A percentile compares a stretch with the other conserved stretches of the same genome.
Conservation (phyloP, 1,284 basidiomycete genomes). For the Ustilago esculenta region DNA sequence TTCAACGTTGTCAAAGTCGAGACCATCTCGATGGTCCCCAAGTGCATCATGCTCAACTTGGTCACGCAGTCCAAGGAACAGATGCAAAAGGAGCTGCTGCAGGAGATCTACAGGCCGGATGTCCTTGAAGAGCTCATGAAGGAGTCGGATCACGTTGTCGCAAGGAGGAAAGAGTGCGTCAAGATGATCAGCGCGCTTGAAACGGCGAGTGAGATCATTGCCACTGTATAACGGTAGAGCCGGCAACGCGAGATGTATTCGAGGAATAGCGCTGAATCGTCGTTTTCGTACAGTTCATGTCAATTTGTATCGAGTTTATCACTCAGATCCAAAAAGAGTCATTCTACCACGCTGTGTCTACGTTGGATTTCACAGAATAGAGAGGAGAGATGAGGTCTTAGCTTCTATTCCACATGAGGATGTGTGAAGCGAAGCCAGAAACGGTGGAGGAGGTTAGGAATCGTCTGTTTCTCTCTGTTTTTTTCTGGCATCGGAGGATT, state of each 20-base stretch:
- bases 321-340: too few species aligned
- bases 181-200: constrained; percentile 67
- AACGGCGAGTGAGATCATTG: constrained; percentile 63
- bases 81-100: constrained; percentile 83
- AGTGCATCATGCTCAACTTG: constrained; percentile 89
- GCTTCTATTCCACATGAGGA: too few species aligned
- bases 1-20: constrained; percentile 83
- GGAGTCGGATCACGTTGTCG: constrained; percentile 65
- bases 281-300: too few species aligned
- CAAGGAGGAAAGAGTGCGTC: constrained; percentile 64
- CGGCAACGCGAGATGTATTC: too few species aligned
- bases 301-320: too few species aligned
- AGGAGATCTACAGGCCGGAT: constrained; percentile 65
- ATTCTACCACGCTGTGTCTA: too few species aligned
- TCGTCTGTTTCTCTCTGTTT: constrained; percentile 9
- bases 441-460: too few species aligned
- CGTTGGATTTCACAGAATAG: too few species aligned
- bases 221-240: constrained; percentile 52
- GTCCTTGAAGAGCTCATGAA: constrained; percentile 65
- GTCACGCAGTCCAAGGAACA: constrained; percentile 92
- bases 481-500: constrained; percentile 15
- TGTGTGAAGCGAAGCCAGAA: too few species aligned
- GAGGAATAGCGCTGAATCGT: too few species aligned
- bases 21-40: constrained; percentile 99
- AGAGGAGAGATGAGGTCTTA: too few species aligned